These are phyloP conservation scores for Zostera marina DNA, from an alignment of 116 monocot species.

Conservation along the genomic window DNA sequence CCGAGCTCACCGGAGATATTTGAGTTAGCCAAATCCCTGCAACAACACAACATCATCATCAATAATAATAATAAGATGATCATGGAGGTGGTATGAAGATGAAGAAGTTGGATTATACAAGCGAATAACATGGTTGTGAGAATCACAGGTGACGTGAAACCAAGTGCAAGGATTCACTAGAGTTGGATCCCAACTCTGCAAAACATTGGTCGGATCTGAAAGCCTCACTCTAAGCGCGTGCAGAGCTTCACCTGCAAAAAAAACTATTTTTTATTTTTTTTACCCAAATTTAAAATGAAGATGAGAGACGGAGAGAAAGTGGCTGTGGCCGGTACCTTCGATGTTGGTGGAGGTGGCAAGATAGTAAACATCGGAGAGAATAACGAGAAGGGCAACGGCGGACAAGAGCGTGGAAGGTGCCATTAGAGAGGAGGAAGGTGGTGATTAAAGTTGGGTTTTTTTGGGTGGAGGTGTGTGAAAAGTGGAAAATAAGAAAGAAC, in stretches of 20 bases:
- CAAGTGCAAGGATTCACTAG: conserved; percentile 95
- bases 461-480: background rate
- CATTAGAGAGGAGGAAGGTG: conserved; percentile 1
- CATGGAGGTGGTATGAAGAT: too few relatives aligned
- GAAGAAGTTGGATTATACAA: conserved; percentile 18
- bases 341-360: conserved; percentile 11
- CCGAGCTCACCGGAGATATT: conserved; percentile 69
- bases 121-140: conserved; percentile 62
- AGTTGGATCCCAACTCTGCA: conserved; percentile 88
- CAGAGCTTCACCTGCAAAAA: conserved; percentile 55
- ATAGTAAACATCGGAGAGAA: conserved; percentile 4
- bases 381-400: background rate
- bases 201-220: conserved; percentile 64
- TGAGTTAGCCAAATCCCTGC: conserved; percentile 89
- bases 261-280: background rate
- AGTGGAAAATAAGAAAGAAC: too few relatives aligned
- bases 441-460: background rate
- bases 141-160: conserved; percentile 88
- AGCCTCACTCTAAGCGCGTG: conserved; percentile 38
- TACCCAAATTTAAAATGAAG: background rate
- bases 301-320: background rate
- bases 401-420: background rate
- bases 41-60: background rate
- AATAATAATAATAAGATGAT: background rate
- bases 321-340: conserved; percentile 4